Conservation (phyloP, 192 early-diverging fungal species). For the Anaeromyces robustus region DNA sequence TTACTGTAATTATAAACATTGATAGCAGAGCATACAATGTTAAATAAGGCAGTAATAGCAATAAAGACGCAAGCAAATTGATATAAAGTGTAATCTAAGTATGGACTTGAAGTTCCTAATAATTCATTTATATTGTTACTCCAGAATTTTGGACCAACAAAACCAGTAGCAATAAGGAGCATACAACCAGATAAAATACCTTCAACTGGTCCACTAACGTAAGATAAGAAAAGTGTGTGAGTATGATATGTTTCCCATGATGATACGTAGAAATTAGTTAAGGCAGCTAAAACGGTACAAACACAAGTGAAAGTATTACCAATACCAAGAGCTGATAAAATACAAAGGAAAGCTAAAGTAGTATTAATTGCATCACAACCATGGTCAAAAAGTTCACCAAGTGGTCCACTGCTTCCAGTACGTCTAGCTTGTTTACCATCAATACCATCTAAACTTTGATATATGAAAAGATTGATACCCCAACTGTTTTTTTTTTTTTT, state of each 20-base stretch:
- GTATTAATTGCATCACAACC: conserved; percentile 78
- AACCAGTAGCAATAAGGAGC: conserved; percentile 50
- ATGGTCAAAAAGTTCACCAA: conserved; percentile 93
- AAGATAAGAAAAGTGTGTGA: conserved; percentile 63
- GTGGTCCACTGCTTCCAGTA: conserved; percentile 67
- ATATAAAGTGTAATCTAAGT: neutral
- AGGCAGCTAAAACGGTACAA: conserved; percentile 41
- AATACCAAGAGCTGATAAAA: conserved; percentile 55
- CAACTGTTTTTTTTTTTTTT: too few relatives aligned
- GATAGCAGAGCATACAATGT: neutral
- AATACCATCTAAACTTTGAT: conserved; percentile 82
- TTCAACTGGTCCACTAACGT: conserved; percentile 76
- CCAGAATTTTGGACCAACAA: neutral
- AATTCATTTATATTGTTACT: neutral
- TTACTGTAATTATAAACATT: neutral
- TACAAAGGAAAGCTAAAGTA: conserved; percentile 53
- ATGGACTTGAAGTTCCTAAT: neutral
- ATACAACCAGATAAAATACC: conserved; percentile 58
- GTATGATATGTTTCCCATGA: conserved; percentile 89
- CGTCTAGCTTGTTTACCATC: conserved; percentile 91
- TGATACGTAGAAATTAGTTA: conserved; percentile 65
- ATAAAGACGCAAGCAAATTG: neutral
- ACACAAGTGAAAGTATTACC: conserved; percentile 52
- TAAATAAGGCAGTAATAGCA: neutral
- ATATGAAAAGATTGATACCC: conserved; percentile 65